phyloP scores from a whole-genome alignment of 768 basidiomycete genomes.

The Serendipita indica region DNA sequence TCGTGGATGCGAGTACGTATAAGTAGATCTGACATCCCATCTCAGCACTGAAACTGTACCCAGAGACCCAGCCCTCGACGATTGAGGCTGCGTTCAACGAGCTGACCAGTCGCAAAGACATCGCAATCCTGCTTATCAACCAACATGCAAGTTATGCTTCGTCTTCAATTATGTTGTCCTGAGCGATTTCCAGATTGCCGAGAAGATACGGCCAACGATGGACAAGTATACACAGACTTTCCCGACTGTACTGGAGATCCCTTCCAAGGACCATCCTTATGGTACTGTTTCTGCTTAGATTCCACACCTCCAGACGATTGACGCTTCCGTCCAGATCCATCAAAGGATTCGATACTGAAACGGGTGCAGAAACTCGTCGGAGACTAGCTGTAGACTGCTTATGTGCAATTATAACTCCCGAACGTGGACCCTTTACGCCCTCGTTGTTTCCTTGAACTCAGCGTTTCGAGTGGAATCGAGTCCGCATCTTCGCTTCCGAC shows the following conservation, averaged over 20 bases:
- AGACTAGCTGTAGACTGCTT: conserved; percentile 39
- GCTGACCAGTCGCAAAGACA: conserved; percentile 85
- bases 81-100: conserved; percentile 91
- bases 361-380: conserved; percentile 94
- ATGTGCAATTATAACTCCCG: too few species aligned
- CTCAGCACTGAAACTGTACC: not conserved
- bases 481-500: too few species aligned
- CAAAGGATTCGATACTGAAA: conserved; percentile 90
- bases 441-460: too few species aligned
- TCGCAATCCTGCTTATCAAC: conserved; percentile 94
- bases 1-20: conserved; percentile 82
- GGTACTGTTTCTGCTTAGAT: conserved; percentile 35
- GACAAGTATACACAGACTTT: conserved; percentile 94
- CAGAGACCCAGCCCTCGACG: conserved; percentile 80
- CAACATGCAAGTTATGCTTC: conserved; percentile 60
- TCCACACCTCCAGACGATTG: too few species aligned
- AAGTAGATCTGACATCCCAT: not conserved
- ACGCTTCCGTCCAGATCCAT: conserved; percentile 52
- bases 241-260: conserved; percentile 93
- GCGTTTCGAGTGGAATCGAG: too few species aligned
- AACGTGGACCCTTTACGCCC: too few species aligned
- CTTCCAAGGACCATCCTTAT: conserved; percentile 96
- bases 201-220: conserved; percentile 88
- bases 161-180: not conserved
- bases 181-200: conserved; percentile 54